phyloP scores from a whole-genome alignment of 192 early-diverging fungal species.

The Jimgerdemannia lactiflua region DNA sequence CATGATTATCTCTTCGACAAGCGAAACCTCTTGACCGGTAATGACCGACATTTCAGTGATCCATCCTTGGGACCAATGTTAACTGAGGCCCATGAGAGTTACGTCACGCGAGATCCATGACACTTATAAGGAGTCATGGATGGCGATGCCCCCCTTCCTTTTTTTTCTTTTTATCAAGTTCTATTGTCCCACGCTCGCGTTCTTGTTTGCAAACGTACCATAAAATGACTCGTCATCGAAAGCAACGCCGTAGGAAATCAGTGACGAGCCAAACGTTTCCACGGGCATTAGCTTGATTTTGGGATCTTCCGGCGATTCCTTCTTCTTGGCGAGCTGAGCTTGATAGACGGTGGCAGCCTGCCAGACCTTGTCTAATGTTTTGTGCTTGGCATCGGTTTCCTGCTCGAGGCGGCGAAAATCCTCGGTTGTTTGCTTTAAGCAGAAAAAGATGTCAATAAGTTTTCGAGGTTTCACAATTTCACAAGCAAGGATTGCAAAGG shows the following conservation, averaged over 20 bases:
- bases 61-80: too few relatives aligned
- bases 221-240: conserved; percentile 33
- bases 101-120: too few relatives aligned
- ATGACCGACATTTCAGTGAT: too few relatives aligned
- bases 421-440: conserved; percentile 40
- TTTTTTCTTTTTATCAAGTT: not conserved
- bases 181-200: conserved; percentile 14
- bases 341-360: conserved; percentile 47
- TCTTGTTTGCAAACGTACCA: conserved; percentile 29
- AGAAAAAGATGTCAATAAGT: not conserved
- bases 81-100: too few relatives aligned
- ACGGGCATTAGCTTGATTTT: conserved; percentile 59
- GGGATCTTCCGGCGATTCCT: conserved; percentile 58
- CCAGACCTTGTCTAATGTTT: conserved; percentile 63
- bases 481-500: too few relatives aligned
- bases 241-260: conserved; percentile 58
- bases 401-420: conserved; percentile 79
- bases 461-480: too few relatives aligned
- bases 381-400: conserved; percentile 65
- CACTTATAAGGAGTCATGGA: too few relatives aligned
- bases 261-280: conserved; percentile 60
- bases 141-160: not conserved
- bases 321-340: conserved; percentile 56
- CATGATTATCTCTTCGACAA: too few relatives aligned
- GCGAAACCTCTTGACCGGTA: too few relatives aligned